phyloP scores from a whole-genome alignment of 768 basidiomycete genomes.

The Steccherinum ochraceum region DNA sequence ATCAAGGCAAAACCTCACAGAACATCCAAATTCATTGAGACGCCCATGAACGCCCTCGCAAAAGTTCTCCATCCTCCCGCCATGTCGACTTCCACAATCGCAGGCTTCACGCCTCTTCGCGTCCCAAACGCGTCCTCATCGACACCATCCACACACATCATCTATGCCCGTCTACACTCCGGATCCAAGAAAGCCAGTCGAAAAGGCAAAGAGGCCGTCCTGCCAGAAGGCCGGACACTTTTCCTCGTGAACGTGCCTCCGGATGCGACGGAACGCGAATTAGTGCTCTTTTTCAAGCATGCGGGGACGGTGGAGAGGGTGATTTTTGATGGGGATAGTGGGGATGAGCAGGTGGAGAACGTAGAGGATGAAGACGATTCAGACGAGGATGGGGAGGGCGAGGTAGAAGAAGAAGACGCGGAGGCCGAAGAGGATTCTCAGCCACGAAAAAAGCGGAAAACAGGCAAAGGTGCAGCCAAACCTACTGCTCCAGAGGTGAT shows the following conservation, averaged over 20 bases:
- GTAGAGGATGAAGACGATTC: slow-evolving; percentile 19
- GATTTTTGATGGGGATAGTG: slow-evolving; percentile 51
- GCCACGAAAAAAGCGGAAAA: slow-evolving; percentile 28
- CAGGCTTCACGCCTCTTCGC: slow-evolving; percentile 45
- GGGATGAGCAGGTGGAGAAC: slow-evolving; percentile 36
- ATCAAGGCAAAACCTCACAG: no score
- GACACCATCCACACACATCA: slow-evolving; percentile 58
- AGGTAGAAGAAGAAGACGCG: slow-evolving; percentile 28
- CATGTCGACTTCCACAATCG: slow-evolving; percentile 20
- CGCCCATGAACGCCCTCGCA: slow-evolving; percentile 3
- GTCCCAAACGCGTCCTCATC: slow-evolving; percentile 32
- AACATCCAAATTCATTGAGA: not conserved
- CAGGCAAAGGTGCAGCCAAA: slow-evolving; percentile 16
- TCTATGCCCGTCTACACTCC: slow-evolving; percentile 72
- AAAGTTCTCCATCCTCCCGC: not conserved
- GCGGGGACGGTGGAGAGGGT: slow-evolving; percentile 77
- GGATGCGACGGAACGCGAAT: slow-evolving; percentile 78
- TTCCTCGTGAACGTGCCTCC: slow-evolving; percentile 89
- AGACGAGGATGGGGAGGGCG: slow-evolving; percentile 29
- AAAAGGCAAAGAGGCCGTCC: slow-evolving; percentile 20
- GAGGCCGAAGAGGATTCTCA: slow-evolving; percentile 19
- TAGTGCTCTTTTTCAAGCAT: slow-evolving; percentile 69
- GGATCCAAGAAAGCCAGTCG: slow-evolving; percentile 35
- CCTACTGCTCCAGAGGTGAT: slow-evolving; percentile 42
- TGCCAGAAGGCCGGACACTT: slow-evolving; percentile 61